These are phyloP conservation scores for Penicillium pancosmium DNA, from an alignment of 495 filamentous ascomycete genomes.

Conservation along the genomic window DNA sequence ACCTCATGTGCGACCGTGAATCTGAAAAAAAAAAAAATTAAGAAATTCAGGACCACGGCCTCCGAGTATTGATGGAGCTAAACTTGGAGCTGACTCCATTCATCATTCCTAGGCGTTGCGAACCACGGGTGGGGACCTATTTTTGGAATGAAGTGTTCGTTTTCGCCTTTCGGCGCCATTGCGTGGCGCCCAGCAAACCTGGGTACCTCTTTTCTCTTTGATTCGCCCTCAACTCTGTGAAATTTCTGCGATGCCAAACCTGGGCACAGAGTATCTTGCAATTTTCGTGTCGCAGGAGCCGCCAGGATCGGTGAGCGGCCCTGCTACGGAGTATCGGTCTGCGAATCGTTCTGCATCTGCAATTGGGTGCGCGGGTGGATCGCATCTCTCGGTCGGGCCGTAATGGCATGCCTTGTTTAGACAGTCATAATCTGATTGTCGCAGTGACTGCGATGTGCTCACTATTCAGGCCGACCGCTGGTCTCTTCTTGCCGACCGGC, in stretches of 20 bases:
- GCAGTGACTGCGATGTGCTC: neutral
- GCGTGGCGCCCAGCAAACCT: conserved; percentile 2
- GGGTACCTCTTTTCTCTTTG: neutral
- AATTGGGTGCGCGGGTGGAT: neutral
- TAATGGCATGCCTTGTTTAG: neutral
- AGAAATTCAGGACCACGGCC: no score
- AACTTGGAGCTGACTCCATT: neutral
- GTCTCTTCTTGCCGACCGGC: neutral
- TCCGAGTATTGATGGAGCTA: neutral
- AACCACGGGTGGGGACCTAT: conserved; percentile 1
- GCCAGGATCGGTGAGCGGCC: neutral
- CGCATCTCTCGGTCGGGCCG: neutral
- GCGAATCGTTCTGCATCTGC: neutral
- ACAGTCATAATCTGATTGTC: neutral
- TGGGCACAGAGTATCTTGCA: neutral
- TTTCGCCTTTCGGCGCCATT: conserved; percentile 2
- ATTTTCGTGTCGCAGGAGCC: neutral
- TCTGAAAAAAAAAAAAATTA: no score
- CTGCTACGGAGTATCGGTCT: neutral
- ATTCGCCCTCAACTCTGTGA: neutral
- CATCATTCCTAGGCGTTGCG: neutral
- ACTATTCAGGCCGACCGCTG: neutral
- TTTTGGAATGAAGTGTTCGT: neutral
- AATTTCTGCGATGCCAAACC: neutral
- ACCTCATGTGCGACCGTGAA: neutral